phyloP scores from a whole-genome alignment of 331 rosid species.

The Acacia concinna region DNA sequence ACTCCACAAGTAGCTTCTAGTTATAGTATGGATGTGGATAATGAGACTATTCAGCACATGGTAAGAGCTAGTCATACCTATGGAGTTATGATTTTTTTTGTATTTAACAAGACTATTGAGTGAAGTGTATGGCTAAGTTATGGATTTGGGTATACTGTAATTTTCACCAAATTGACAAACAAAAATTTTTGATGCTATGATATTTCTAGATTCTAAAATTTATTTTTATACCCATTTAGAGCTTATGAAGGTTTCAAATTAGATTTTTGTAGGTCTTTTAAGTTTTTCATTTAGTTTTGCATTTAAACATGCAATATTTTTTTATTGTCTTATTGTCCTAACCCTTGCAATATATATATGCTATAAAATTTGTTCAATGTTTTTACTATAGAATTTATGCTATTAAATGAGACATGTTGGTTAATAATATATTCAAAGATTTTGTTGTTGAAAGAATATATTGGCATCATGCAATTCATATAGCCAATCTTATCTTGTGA shows the following conservation, averaged over 20 bases:
- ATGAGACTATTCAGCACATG: slow-evolving; percentile 66
- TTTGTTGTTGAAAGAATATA: not conserved
- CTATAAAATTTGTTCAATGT: slow-evolving; percentile 14
- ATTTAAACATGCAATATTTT: not conserved
- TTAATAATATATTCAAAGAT: too few relatives aligned
- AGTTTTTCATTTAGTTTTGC: not conserved
- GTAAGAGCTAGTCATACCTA: slow-evolving; percentile 49
- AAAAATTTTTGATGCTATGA: not conserved
- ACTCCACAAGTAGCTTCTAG: slow-evolving; percentile 57
- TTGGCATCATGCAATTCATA: not conserved
- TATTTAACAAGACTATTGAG: not conserved
- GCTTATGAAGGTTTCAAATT: slow-evolving; percentile 7
- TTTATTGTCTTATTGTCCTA: not conserved
- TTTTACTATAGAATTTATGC: not conserved
- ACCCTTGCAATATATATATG: not conserved
- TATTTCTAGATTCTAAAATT: not conserved
- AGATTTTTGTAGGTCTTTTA: slow-evolving; percentile 8
- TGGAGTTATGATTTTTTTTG: slow-evolving; percentile 23
- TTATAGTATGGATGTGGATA: slow-evolving; percentile 94
- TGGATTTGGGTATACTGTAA: slow-evolving; percentile 13
- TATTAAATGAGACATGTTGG: not conserved
- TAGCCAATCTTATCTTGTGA: not conserved
- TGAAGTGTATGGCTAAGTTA: not conserved
- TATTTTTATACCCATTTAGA: not conserved
- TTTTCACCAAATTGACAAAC: slow-evolving; percentile 17